Evolutionary conservation across 139 green algal species (phyloP).

Genomic region (Tetratostichococcus sp.): DNA sequence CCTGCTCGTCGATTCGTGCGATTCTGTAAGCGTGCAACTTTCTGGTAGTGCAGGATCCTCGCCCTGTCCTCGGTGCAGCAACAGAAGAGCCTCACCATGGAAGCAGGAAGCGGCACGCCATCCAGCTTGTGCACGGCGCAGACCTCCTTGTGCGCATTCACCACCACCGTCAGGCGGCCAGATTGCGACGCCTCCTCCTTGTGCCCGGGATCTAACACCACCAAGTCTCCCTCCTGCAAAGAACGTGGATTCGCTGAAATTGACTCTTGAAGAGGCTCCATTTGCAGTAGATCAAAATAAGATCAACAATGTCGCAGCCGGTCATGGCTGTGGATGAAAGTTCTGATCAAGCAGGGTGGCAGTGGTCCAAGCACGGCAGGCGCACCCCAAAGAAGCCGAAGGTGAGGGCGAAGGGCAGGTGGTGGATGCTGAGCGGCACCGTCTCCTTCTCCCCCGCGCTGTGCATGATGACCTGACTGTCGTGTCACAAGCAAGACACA

Average conservation of each 20-base stretch:
- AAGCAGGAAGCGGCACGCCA: slow-evolving; percentile 44
- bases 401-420: slow-evolving; percentile 74
- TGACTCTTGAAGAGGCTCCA: too few relatives aligned
- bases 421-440: slow-evolving; percentile 82
- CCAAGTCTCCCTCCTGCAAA: slow-evolving; percentile 38
- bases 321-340: too few relatives aligned
- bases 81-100: slow-evolving; percentile 32
- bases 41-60: too few relatives aligned
- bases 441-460: slow-evolving; percentile 63
- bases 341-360: neutral
- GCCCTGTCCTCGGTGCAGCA: neutral
- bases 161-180: slow-evolving; percentile 34
- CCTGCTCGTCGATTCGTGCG: too few relatives aligned
- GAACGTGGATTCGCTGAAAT: neutral
- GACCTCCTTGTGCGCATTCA: slow-evolving; percentile 65
- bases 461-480: slow-evolving; percentile 52
- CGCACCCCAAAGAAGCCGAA: slow-evolving; percentile 78
- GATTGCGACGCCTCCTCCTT: slow-evolving; percentile 64
- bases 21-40: too few relatives aligned
- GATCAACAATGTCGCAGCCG: too few relatives aligned
- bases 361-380: neutral
- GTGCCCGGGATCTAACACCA: slow-evolving; percentile 71
- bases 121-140: slow-evolving; percentile 75
- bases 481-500: too few relatives aligned
- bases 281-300: too few relatives aligned